Conservation (phyloP, 768 basidiomycete genomes). For the Chalciporus sphaerocephalus region DNA sequence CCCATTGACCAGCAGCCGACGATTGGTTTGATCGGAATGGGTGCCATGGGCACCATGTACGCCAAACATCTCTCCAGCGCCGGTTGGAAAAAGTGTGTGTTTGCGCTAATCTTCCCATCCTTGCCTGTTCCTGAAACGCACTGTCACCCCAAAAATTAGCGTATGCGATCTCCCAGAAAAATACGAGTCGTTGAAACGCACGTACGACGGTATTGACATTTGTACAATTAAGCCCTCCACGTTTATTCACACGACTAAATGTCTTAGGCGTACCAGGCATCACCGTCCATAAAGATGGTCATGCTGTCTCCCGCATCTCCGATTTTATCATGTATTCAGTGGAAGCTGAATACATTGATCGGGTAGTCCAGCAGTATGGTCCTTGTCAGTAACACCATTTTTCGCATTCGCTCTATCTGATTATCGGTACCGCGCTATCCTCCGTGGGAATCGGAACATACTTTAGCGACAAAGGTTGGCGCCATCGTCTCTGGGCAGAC, state of each 20-base stretch:
- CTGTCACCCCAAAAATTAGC: constrained; percentile 55
- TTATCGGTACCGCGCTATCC: not conserved
- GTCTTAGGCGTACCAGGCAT: constrained; percentile 54
- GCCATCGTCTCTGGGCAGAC: constrained; percentile 96
- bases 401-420: not conserved
- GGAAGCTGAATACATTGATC: constrained; percentile 82
- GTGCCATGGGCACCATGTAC: constrained; percentile 96
- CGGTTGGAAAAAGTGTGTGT: constrained; percentile 75
- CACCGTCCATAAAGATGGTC: constrained; percentile 70
- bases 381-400: constrained; percentile 59
- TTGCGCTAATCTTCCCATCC: not conserved
- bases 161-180: constrained; percentile 83
- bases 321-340: constrained; percentile 96
- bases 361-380: constrained; percentile 83
- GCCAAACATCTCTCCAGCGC: constrained; percentile 69
- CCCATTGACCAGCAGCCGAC: constrained; percentile 57
- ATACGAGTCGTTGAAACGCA: constrained; percentile 55
- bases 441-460: not conserved
- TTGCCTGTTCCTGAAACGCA: not conserved
- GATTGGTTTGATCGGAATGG: constrained; percentile 95
- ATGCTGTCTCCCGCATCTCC: constrained; percentile 80
- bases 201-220: constrained; percentile 51
- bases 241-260: constrained; percentile 12
- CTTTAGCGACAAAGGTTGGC: constrained; percentile 80
- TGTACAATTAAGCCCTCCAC: not conserved